Conservation (phyloP, 345 rosid genomes). For the Eutrema japonicum region DNA sequence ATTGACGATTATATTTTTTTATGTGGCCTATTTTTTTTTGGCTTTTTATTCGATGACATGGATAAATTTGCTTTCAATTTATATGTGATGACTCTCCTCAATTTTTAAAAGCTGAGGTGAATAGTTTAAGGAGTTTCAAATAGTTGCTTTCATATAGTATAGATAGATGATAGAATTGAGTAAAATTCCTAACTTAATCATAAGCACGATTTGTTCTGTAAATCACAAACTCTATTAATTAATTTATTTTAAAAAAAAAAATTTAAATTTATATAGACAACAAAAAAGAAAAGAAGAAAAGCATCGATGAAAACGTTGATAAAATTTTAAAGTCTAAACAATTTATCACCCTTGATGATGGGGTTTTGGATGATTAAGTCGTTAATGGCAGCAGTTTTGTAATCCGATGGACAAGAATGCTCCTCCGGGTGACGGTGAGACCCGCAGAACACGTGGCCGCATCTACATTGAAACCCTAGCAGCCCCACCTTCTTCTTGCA, state of each 20-base stretch:
- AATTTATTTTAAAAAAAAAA: neutral
- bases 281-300: neutral
- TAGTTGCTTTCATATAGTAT: too few relatives aligned
- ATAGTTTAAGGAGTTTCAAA: too few relatives aligned
- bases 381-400: slow-evolving; percentile 34
- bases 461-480: slow-evolving; percentile 50
- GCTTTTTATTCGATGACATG: too few relatives aligned
- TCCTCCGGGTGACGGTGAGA: slow-evolving; percentile 46
- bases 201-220: neutral
- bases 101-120: too few relatives aligned
- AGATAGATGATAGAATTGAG: too few relatives aligned
- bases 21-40: too few relatives aligned
- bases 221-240: neutral
- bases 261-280: neutral
- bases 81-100: too few relatives aligned
- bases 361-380: slow-evolving; percentile 38
- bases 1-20: too few relatives aligned
- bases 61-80: too few relatives aligned
- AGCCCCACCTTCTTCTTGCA: slow-evolving; percentile 54
- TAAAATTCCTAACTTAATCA: too few relatives aligned
- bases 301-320: neutral
- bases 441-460: slow-evolving; percentile 46
- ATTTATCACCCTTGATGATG: slow-evolving; percentile 35
- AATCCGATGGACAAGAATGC: slow-evolving; percentile 48
- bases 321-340: slow-evolving; percentile 6